phyloP scores from a whole-genome alignment of 2,329 filamentous ascomycete genomes.

The Diaporthe sp. region DNA sequence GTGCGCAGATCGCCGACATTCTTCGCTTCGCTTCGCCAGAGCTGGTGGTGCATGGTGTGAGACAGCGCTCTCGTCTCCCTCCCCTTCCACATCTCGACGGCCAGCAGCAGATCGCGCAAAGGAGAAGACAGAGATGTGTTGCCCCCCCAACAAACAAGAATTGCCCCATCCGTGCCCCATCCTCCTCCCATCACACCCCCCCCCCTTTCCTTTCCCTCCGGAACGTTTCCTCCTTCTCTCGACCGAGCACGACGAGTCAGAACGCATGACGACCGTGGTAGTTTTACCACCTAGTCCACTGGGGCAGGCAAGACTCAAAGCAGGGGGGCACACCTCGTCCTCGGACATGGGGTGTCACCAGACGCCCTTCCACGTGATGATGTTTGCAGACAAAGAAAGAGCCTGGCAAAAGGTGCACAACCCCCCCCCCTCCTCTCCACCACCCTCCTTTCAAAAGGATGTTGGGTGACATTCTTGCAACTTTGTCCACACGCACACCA shows the following conservation, averaged over 20 bases:
- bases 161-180: not conserved
- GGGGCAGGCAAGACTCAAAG: conserved; percentile 23
- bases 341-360: not conserved
- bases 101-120: not conserved
- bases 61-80: not conserved
- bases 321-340: conserved; percentile 24
- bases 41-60: conserved; percentile 12
- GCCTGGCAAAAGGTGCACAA: not conserved
- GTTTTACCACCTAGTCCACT: conserved; percentile 3
- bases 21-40: conserved; percentile 6
- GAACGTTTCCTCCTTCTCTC: conserved; percentile 21
- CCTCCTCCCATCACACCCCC: not conserved
- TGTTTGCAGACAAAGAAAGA: conserved; percentile 1
- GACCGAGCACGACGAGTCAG: conserved; percentile 21
- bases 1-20: conserved; percentile 29
- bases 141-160: not conserved
- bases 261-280: conserved; percentile 5
- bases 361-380: conserved; percentile 30
- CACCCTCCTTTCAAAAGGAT: not conserved
- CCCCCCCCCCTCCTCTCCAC: not conserved
- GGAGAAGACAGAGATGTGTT: not conserved
- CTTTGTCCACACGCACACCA: not conserved
- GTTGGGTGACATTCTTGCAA: conserved; percentile 27
- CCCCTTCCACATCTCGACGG: not conserved
- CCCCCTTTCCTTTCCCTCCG: not conserved